phyloP scores from a whole-genome alignment of 371 early-diverging fungal genomes.

The Fennellomyces sp. region DNA sequence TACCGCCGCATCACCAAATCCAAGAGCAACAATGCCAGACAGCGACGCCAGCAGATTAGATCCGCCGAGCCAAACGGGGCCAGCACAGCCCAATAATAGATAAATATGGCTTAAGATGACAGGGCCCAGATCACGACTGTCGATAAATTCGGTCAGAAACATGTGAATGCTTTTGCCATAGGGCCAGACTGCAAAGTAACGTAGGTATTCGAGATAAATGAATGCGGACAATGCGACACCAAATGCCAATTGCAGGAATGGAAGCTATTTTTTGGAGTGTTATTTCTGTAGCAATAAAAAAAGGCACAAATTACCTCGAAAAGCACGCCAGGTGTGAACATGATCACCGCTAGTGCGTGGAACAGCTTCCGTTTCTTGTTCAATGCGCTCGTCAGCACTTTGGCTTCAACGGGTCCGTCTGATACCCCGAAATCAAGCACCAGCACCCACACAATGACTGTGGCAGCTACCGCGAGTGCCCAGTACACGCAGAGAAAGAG shows the following conservation, averaged over 20 bases:
- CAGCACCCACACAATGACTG: conserved; percentile 60
- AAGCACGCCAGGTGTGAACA: conserved; percentile 86
- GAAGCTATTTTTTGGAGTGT: no score
- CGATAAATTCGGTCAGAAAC: conserved; percentile 80
- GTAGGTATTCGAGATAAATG: conserved; percentile 79
- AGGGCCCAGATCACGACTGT: conserved; percentile 79
- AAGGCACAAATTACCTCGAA: conserved; percentile 68
- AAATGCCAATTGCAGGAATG: conserved; percentile 82
- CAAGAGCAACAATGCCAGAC: conserved; percentile 83
- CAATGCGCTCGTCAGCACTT: conserved; percentile 51
- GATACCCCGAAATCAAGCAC: conserved; percentile 46
- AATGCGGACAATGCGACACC: conserved; percentile 74
- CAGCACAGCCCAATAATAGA: conserved; percentile 87
- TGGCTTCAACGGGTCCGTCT: conserved; percentile 19
- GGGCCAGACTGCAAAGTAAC: conserved; percentile 77
- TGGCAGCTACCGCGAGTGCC: conserved; percentile 54
- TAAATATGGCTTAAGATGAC: conserved; percentile 90
- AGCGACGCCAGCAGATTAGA: conserved; percentile 56
- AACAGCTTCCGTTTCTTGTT: conserved; percentile 85
- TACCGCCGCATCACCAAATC: conserved; percentile 87
- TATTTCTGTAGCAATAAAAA: conserved; percentile 38
- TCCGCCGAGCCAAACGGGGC: conserved; percentile 85
- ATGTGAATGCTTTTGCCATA: conserved; percentile 67
- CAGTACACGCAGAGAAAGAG: conserved; percentile 63
- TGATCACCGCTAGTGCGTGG: conserved; percentile 80